Evolutionary conservation across 371 early-diverging fungal genomes (phyloP).

Genomic region (Saksenaea oblongispora): DNA sequence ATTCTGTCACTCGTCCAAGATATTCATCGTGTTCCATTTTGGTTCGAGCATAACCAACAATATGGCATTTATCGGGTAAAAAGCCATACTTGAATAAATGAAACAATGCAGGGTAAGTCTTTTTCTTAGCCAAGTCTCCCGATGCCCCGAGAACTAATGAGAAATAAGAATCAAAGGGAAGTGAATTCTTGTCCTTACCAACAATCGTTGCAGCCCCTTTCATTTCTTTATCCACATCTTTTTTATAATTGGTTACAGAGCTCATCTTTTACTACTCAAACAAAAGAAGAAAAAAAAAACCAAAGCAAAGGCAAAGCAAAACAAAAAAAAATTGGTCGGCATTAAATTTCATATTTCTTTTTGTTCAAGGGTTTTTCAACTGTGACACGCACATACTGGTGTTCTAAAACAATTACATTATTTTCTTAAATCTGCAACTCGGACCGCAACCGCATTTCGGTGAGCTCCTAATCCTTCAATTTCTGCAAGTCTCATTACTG

Average conservation of each 20-base stretch:
- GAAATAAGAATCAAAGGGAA: not conserved
- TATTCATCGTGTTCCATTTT: slow-evolving; percentile 79
- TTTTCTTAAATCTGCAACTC: slow-evolving; percentile 70
- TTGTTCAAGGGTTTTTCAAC: not conserved
- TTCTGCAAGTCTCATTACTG: slow-evolving; percentile 92
- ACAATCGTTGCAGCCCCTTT: slow-evolving; percentile 23
- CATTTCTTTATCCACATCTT: slow-evolving; percentile 13
- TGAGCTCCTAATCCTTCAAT: slow-evolving; percentile 96
- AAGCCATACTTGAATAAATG: slow-evolving; percentile 76
- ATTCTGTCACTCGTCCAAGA: slow-evolving; percentile 66
- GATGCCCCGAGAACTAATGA: slow-evolving; percentile 85
- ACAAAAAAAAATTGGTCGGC: not conserved
- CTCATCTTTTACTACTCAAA: not conserved
- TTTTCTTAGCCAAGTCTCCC: slow-evolving; percentile 96
- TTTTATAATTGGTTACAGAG: slow-evolving; percentile 8
- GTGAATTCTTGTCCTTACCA: slow-evolving; percentile 5
- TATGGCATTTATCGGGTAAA: slow-evolving; percentile 73
- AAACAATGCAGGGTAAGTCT: slow-evolving; percentile 97
- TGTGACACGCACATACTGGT: not conserved
- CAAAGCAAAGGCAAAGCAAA: slow-evolving; percentile 6
- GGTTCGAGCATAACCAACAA: slow-evolving; percentile 97
- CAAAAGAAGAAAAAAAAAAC: not conserved
- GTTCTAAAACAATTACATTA: slow-evolving; percentile 10
- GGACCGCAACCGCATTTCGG: slow-evolving; percentile 92
- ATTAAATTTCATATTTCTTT: not conserved